Evolutionary conservation across 805 yeast genomes (phyloP), one percentile per base, ranked within the genome.

Genomic region (Cyberlindnera saturnus): DNA sequence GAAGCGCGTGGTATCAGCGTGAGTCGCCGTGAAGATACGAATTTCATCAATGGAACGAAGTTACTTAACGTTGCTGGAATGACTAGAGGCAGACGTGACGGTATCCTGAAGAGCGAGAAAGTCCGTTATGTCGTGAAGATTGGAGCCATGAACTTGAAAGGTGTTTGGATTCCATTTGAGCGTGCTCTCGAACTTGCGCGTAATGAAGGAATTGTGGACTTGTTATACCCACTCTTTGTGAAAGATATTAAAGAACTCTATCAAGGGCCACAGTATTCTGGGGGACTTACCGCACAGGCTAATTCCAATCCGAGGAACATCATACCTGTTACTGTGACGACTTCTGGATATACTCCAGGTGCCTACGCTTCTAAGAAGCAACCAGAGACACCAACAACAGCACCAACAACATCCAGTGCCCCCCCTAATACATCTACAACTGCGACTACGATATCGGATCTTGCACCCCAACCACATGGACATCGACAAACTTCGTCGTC

Each of bases 91-190:
- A 68, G 86, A 44, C 66, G 87, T 57, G 87, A 81, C 60, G 87
- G 87, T 18, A 81, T 81, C 42, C 66, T 81, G 39, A 81, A 81
- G 59, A 70, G 75, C 42, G 87, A 81, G 59, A 81, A 81, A 59
- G 75, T 77, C 16, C 66, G 86, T 32, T 81, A 80, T 53, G 87
- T 81, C 35, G 86, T 81, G 29, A 81, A 81, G 59, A 80, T 81
- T 55, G 87, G 87, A n/a, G 76, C 82, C 14, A 81, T 81, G 86
- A 83, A 81, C 59, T 65, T 81, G 49, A 81, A 81, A 58, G 87
- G 87, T 37, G 87, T 81, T 32, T 81, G 87, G 87, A 80, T 81
- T 41, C 87, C 87, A 6, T 81, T 81, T 59, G 86, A 81, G 55
- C 66, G 86, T 43, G 87, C 86, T 3, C 62, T 81, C 32, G 78